Percentiles rank a stretch among this genome's conserved stretches.
Conservation (phyloP, 129 eudicot genomes). For the Pseudognaphalium luteoalbum region DNA sequence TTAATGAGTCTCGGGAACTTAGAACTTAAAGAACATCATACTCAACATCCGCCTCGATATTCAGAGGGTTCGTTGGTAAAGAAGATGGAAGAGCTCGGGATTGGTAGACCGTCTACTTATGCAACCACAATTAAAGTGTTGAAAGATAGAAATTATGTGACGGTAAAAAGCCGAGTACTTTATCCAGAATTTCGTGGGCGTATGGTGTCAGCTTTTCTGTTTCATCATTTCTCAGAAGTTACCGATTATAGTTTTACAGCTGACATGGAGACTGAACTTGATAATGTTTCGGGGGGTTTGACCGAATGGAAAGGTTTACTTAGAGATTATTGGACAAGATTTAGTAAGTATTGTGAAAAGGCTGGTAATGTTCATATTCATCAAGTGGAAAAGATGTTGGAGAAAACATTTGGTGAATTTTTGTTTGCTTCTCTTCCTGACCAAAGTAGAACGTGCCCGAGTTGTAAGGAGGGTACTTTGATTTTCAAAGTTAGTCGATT, state of each 20-base stretch:
- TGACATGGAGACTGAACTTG: constrained; percentile 96
- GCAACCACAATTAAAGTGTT: constrained; percentile 82
- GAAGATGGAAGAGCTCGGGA: constrained; percentile 95
- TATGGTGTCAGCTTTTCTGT: constrained; percentile 91
- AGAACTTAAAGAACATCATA: constrained; percentile 71
- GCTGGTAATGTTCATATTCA: constrained; percentile 75
- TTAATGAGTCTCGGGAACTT: constrained; percentile 44
- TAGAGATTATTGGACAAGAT: constrained; percentile 91
- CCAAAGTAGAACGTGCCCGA: constrained; percentile 79
- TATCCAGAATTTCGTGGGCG: constrained; percentile 96
- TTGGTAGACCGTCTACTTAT: constrained; percentile 99
- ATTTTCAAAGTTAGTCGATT: constrained; percentile 83
- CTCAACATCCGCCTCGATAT: constrained; percentile 86
- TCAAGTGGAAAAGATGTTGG: constrained; percentile 98
- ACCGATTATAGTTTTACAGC: constrained; percentile 95
- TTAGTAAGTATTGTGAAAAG: constrained; percentile 75
- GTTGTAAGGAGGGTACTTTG: constrained; percentile 76
- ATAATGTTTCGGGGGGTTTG: constrained; percentile 91
- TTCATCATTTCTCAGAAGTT: constrained; percentile 83
- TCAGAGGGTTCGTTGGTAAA: constrained; percentile 85
- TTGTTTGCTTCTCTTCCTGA: constrained; percentile 73
- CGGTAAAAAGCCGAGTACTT: constrained; percentile 52
- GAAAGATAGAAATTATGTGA: constrained; percentile 81
- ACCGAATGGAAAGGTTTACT: constrained; percentile 98
- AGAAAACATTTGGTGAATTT: constrained; percentile 70